phyloP scores from a whole-genome alignment of 495 filamentous ascomycete genomes.

The Penicillium herquei region DNA sequence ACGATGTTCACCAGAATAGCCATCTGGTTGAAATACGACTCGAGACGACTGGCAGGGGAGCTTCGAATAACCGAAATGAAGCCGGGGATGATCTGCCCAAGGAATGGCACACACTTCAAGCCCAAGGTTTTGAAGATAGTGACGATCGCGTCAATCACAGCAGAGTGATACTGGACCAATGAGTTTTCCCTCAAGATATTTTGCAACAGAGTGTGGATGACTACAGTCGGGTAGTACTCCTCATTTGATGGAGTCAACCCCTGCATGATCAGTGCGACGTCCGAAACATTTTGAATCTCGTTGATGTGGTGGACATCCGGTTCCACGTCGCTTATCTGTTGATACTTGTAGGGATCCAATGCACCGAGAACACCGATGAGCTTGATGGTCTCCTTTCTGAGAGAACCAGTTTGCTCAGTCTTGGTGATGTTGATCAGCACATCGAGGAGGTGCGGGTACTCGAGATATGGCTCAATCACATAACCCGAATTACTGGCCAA shows the following conservation, averaged over 20 bases:
- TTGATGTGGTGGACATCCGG: conserved; percentile 52
- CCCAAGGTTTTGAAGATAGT: conserved; percentile 96
- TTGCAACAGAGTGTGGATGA: conserved; percentile 89
- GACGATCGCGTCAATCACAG: conserved; percentile 98
- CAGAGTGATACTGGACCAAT: conserved; percentile 82
- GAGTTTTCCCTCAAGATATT: conserved; percentile 85
- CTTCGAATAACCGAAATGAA: conserved; percentile 83
- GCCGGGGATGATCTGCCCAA: conserved; percentile 88
- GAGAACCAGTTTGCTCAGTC: conserved; percentile 75
- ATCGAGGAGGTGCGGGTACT: conserved; percentile 88
- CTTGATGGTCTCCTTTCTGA: conserved; percentile 93
- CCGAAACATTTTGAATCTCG: conserved; percentile 67
- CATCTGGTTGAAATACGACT: conserved; percentile 96
- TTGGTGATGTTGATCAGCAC: conserved; percentile 93
- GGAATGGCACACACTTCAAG: conserved; percentile 89
- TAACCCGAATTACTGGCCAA: conserved; percentile 93
- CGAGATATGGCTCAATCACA: conserved; percentile 93
- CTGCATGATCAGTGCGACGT: conserved; percentile 96
- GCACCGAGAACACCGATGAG: conserved; percentile 95
- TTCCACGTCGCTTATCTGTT: conserved; percentile 53
- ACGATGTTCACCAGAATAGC: conserved; percentile 92
- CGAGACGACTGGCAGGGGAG: conserved; percentile 69
- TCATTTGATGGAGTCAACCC: conserved; percentile 95
- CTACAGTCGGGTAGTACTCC: conserved; percentile 97
- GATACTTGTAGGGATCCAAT: conserved; percentile 93